Evolutionary conservation across 2,329 filamentous ascomycete genomes (phyloP), one percentile per base, ranked within the genome.

Genomic region (Hypoxylon sp.): DNA sequence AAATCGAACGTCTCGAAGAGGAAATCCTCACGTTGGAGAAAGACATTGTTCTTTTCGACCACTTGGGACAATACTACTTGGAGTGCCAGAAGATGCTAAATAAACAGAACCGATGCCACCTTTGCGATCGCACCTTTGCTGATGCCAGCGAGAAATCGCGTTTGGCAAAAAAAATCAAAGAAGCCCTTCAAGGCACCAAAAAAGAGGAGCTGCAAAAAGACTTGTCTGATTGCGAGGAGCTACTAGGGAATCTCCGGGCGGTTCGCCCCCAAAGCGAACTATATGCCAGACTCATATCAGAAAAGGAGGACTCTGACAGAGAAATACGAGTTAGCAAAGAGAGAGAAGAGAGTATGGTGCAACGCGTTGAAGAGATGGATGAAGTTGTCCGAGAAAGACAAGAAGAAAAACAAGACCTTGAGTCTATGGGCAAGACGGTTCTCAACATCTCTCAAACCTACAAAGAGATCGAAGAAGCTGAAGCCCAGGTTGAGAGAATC

Each of bases 351-450:
- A 78, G 79, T 17, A 79, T 92, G 21, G 81, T 93, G 55, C 83
- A 84, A 38, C 84, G 86, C 62, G 80, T 93, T 1, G 91, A 94
- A 75, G 84, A 87, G 56, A 84, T 90, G 69, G 94, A 97, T 72
- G 86, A 85, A 36, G 78, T 82, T 2, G 89, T 96, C 57, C 83
- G 86, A 46, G 86, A 90, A 48, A 87, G 88, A 57, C 87, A 91
- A 65, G 88, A 87, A 56, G 83, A 86, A 48, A 90, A 90, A 75
- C 86, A 89, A 72, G 92, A 96, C 41, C 82, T 95, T 5, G 93
- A 97, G 66, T 87, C 89, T 2, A 84, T 98, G 70, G 85, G 86
- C 48, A 93, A 92, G 78, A 93, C 91, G 1, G 89, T 98, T 6
- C 84, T 87, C 63, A 91, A 86, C 64, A 97, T 99, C 65, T 81